phyloP scores from a whole-genome alignment of 2,329 filamentous ascomycete species.

The Didymella pinodella region DNA sequence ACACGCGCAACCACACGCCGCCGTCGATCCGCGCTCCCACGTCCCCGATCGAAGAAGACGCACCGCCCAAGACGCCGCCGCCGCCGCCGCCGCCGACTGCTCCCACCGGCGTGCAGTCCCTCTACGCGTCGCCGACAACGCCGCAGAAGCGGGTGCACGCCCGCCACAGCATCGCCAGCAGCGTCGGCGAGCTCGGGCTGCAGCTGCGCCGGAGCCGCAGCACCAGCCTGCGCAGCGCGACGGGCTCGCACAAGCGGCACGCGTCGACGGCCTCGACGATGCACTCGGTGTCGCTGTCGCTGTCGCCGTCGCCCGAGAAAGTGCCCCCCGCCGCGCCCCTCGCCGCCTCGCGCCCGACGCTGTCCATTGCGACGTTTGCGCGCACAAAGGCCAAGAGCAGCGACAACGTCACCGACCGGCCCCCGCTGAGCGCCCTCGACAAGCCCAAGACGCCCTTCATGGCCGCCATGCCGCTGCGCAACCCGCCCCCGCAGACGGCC shows the following conservation, averaged over 20 bases:
- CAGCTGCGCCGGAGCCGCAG: conserved; percentile 51
- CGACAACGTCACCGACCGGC: conserved; percentile 48
- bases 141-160: conserved; percentile 36
- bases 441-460: conserved; percentile 48
- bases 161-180: conserved; percentile 47
- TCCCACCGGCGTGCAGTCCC: conserved; percentile 18
- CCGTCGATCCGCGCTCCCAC: conserved; percentile 12
- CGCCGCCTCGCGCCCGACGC: conserved; percentile 42
- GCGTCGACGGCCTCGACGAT: conserved; percentile 43
- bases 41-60: not conserved
- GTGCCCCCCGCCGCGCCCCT: conserved; percentile 27
- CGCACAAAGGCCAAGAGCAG: conserved; percentile 47
- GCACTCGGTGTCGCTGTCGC: conserved; percentile 45
- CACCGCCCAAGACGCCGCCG: not conserved
- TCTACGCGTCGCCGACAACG: conserved; percentile 35
- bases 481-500: conserved; percentile 38
- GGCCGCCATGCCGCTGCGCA: conserved; percentile 37
- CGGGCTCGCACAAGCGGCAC: conserved; percentile 42
- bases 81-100: conserved; percentile 1
- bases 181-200: conserved; percentile 50
- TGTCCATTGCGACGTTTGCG: conserved; percentile 51
- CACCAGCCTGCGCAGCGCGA: conserved; percentile 53
- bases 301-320: conserved; percentile 50
- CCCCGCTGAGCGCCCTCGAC: conserved; percentile 44
- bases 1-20: not conserved